These are phyloP conservation scores for Penicillium cinerascens DNA, from an alignment of 495 filamentous ascomycete species.

Conservation along the genomic window DNA sequence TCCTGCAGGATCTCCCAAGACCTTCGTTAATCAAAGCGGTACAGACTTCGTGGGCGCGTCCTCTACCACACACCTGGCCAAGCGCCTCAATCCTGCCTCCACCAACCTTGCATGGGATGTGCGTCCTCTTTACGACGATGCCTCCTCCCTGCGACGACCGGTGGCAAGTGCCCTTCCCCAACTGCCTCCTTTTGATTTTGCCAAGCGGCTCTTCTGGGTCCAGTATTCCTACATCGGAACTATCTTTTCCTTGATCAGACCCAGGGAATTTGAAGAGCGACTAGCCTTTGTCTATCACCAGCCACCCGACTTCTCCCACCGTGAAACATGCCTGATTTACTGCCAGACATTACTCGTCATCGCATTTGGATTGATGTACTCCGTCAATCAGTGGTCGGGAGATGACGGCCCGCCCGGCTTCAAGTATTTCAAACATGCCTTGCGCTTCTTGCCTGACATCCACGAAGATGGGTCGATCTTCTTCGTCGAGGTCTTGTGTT, in stretches of 20 bases:
- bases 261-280: constrained; percentile 40
- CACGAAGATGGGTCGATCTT: constrained; percentile 50
- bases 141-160: constrained; percentile 30
- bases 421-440: constrained; percentile 47
- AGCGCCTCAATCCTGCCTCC: constrained; percentile 33
- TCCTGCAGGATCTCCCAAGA: not conserved
- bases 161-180: constrained; percentile 27
- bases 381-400: constrained; percentile 49
- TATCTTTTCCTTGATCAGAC: constrained; percentile 47
- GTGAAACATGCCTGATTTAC: constrained; percentile 33
- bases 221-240: constrained; percentile 52
- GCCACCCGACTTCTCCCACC: constrained; percentile 31
- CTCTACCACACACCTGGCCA: constrained; percentile 33
- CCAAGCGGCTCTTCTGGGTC: constrained; percentile 44
- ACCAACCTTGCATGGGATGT: constrained; percentile 39
- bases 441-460: constrained; percentile 47
- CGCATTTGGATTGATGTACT: constrained; percentile 52
- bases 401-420: constrained; percentile 48
- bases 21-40: not conserved
- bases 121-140: constrained; percentile 38
- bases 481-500: constrained; percentile 48
- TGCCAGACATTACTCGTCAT: constrained; percentile 44
- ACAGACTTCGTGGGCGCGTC: constrained; percentile 36
- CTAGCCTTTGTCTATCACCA: constrained; percentile 38
- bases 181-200: constrained; percentile 43